phyloP scores from a whole-genome alignment of 2,329 filamentous ascomycete genomes.

The Arthroderma sp. region DNA sequence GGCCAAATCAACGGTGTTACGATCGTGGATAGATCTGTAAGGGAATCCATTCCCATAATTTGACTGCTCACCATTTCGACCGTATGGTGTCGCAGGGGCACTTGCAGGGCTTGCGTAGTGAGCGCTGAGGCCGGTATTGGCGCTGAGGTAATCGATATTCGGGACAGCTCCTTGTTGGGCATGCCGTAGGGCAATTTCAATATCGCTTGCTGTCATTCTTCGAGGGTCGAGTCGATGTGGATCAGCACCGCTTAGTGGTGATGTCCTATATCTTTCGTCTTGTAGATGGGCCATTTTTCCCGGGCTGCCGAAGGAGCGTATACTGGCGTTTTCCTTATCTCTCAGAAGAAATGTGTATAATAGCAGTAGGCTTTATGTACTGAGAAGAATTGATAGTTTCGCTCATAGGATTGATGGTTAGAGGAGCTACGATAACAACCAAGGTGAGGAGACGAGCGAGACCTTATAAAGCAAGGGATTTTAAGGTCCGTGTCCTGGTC shows the following conservation, averaged over 20 bases:
- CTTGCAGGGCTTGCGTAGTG: not conserved
- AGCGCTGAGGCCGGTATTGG: not conserved
- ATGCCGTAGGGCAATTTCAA: slow-evolving; percentile 12
- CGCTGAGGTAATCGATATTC: too few relatives aligned
- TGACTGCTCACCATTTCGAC: not conserved
- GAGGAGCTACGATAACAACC: not conserved
- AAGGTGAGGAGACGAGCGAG: not conserved
- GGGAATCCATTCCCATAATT: not conserved
- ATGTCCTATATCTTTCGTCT: slow-evolving; percentile 10
- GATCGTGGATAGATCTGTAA: slow-evolving; percentile 4
- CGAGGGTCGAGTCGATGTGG: slow-evolving; percentile 11
- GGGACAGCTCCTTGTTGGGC: slow-evolving; percentile 9
- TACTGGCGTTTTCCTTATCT: not conserved
- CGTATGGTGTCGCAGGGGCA: not conserved
- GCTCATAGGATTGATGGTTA: not conserved
- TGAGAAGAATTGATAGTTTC: not conserved
- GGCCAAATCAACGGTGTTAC: not conserved
- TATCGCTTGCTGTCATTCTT: slow-evolving; percentile 11
- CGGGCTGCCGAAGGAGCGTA: not conserved
- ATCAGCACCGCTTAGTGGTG: slow-evolving; percentile 7
- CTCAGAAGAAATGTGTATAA: not conserved
- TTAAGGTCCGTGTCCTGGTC: not conserved
- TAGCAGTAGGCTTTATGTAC: not conserved
- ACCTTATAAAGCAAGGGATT: too few relatives aligned
- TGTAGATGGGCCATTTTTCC: slow-evolving; percentile 1